Evolutionary conservation across 371 early-diverging fungal genomes (phyloP), one percentile per base, ranked within the genome.

Genomic region (Lichtheimia ramosa): DNA sequence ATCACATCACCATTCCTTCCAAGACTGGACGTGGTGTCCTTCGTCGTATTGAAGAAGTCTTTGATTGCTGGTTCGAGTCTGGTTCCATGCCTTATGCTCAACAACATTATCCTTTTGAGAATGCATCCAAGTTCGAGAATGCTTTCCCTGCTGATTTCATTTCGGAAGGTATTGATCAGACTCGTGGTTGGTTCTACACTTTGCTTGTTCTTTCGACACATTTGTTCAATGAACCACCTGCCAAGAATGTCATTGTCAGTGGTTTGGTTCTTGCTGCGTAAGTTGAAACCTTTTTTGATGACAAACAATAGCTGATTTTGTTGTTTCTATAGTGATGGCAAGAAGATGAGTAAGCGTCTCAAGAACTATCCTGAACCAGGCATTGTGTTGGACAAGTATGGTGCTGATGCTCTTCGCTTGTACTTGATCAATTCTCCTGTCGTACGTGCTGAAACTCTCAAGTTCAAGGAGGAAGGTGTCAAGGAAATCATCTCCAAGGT

Each of bases 171-270:
- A 81, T 99, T 51, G 99, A 99, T 77, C 99, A 99, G 84, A 99
- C 99, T 54, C 92, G 99, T 68, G 99, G 99, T 61, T 99, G 99
- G 99, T 99, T 99, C 91, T 99, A 99, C 80, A 99, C 99, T 23
- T 87, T 99, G 23, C 84, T 99, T 73, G 99, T 99, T 8, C 86
- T 99, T 55, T 97, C 98, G 42, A 96, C 98, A n/a, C 95, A 99
- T 73, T 82, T 99, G 64, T 98, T 99, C 70, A 92, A 95, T 73
- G 84, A 89, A 66, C 96, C 99, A n/a, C 96, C 99, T 27, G 99
- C 95, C 81, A 96, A 96, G 87, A 99, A 99, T 81, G 88, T 99
- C 65, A 97, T 99, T 81, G 99, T 96, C 60, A 98, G 95, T 77
- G 99, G 99, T 51, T 84, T 99, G 53, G 97, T 99, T 7, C 87